These are phyloP conservation scores for Phytophthora tubulina DNA, from an alignment of 352 stramenopile genomes.

Conservation along the genomic window DNA sequence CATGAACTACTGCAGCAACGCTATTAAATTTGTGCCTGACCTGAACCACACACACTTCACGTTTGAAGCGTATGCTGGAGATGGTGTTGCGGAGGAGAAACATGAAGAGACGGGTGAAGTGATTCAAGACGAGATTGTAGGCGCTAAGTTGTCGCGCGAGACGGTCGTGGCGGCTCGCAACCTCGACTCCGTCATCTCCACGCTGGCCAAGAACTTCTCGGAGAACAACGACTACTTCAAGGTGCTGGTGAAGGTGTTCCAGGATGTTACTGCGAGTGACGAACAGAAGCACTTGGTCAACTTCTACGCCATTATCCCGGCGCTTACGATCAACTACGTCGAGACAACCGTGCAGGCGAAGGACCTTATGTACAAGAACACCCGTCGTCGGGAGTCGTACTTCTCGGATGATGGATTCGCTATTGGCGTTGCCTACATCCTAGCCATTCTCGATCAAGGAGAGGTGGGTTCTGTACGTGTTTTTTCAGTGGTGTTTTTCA, in stretches of 20 bases:
- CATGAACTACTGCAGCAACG: conserved; percentile 94
- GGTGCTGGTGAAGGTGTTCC: conserved; percentile 89
- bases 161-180: conserved; percentile 88
- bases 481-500: not conserved
- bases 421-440: conserved; percentile 94
- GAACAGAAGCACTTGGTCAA: conserved; percentile 93
- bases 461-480: conserved; percentile 51
- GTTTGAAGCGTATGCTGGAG: conserved; percentile 77
- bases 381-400: conserved; percentile 93
- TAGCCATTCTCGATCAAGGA: conserved; percentile 92
- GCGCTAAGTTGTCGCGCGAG: conserved; percentile 78
- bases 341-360: conserved; percentile 92
- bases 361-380: conserved; percentile 97
- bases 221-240: conserved; percentile 96
- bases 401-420: conserved; percentile 97
- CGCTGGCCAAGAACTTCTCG: conserved; percentile 90
- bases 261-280: conserved; percentile 87
- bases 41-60: conserved; percentile 90
- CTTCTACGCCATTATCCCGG: conserved; percentile 92
- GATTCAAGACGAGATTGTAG: conserved; percentile 53
- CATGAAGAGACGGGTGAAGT: conserved; percentile 67
- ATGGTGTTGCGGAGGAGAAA: conserved; percentile 65
- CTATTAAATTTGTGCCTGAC: conserved; percentile 93
- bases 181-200: conserved; percentile 88
- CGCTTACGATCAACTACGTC: conserved; percentile 92